Evolutionary conservation across 176 grass and related monocot species (phyloP), one percentile per base, ranked within the genome.

Genomic region (Carex pumila): DNA sequence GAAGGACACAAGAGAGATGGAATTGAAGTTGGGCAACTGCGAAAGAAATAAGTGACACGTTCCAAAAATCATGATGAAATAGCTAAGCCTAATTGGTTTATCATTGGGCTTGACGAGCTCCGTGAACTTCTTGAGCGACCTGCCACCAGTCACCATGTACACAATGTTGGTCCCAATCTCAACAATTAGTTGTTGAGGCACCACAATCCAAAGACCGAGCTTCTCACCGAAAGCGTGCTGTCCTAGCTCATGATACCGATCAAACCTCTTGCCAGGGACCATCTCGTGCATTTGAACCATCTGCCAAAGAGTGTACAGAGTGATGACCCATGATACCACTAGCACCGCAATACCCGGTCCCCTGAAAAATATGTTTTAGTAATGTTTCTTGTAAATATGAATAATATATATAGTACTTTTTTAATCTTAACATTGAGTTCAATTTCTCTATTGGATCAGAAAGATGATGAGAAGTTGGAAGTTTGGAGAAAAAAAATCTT

Each of bases 141-240:
- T 84, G 64, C 92, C 92, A 39, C 89, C 92, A 18, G 92, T 94
- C 79, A 94, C 87, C 92, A 94, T 91, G 87, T 94, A 94, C 67
- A 88, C 74, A 82, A 90, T 94, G 92, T 85, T 71, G 63, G 84
- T 71, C 22, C 89, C 89, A 0, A 94, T 82, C 83, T 91, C 92
- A 6, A 94, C 92, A 65, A 94, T 80, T 30, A 92, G 86, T 68
- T 94, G 93, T 75, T 87, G 88, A 29, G 93, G 93, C 1, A 91
- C 87, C 14, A 94, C 85, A 41, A 94, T 94, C 89, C 88, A 95
- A 4, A 95, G 85, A 4, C 93, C 90, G 0, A 95, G 86, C 54
- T 65, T 85, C 0, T 87, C 61, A 12, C 93, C 93, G 56, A 95
- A 95, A 0, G 93, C 93, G 54, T 95, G 64, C 56, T 95, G 93